Evolutionary conservation across 2,329 filamentous ascomycete species (phyloP), one percentile per base, ranked within the genome.

Genomic region (Stachybotrys chartarum): DNA sequence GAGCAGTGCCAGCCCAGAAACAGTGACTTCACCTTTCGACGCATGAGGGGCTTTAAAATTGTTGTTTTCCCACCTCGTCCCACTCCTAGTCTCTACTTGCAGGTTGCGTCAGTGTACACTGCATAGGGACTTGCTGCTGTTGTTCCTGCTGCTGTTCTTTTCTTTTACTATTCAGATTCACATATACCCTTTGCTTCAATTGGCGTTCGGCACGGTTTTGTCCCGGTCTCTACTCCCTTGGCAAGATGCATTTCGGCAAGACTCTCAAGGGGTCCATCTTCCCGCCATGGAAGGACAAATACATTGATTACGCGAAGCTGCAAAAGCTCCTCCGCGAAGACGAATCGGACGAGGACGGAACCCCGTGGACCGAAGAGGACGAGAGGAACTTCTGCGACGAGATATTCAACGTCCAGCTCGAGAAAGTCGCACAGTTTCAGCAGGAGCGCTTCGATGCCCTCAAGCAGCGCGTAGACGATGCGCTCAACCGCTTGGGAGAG

Each of bases 331-430:
- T 99, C 58, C 87, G 90, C 60, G 94, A 97, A 71, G 84, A 90
- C 68, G 76, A 71, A 58, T 71, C 72, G 57, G 79, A 80, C 30
- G 79, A 84, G 51, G 85, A 87, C 24, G 84, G 86, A 39, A 78
- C 83, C 54, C 77, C 83, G 46, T 99, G 94, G 94, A 96, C 92
- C 30, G 91, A 96, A 65, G 86, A 92, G 50, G 94, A 99, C 70
- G 94, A 97, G 78, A 90, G 88, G 68, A 83, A 82, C 42, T 99
- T 99, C 73, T 94, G 93, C 68, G 90, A 97, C 69, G 93, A 97
- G 77, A 82, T 97, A 62, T 86, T 97, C 72, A 97, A 96, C 68
- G 85, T 89, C 31, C 91, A 99, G 76, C 81, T 99, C 61, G 92
- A 97, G 66, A 97, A 97, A 76, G 93, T 97, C 58, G 88, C 93